Evolutionary conservation across 768 basidiomycete genomes (phyloP).

Genomic region (Sarcomyxa edulis): DNA sequence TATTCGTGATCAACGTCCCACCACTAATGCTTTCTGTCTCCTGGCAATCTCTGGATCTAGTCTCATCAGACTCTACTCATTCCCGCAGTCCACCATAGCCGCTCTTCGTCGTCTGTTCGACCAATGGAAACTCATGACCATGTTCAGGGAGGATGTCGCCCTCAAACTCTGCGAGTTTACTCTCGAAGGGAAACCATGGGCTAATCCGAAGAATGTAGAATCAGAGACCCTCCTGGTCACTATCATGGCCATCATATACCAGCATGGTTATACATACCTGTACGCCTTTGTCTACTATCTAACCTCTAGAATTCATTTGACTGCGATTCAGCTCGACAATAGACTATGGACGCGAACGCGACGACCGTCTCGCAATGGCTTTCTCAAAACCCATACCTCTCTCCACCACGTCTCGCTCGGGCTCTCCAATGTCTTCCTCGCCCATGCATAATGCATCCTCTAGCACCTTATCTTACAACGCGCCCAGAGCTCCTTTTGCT

Average conservation of each 20-base stretch:
- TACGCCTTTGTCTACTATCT: no score
- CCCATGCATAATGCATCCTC: conserved; percentile 33
- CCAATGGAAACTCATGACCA: conserved; percentile 32
- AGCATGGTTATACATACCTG: conserved; percentile 57
- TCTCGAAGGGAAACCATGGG: conserved; percentile 70
- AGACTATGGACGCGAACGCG: conserved; percentile 73
- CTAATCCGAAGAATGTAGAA: conserved; percentile 55
- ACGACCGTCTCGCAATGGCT: conserved; percentile 66
- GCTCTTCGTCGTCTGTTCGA: conserved; percentile 56
- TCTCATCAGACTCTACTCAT: conserved; percentile 66
- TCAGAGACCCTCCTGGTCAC: conserved; percentile 69
- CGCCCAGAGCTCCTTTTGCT: conserved; percentile 53
- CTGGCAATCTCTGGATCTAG: conserved; percentile 63
- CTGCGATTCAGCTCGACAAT: no score
- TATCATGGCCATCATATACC: conserved; percentile 57
- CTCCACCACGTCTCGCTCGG: conserved; percentile 20
- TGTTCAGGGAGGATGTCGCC: conserved; percentile 47
- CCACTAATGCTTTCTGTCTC: conserved; percentile 59
- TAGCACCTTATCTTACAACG: conserved; percentile 29
- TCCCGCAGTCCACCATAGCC: conserved; percentile 46
- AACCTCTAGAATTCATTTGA: no score
- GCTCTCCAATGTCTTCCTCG: conserved; percentile 28
- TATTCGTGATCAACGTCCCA: conserved; percentile 46
- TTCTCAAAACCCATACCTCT: conserved; percentile 51
- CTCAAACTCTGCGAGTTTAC: conserved; percentile 64